Base-by-base conservation (phyloP, 225 moss, liverwort and hornwort genomes). In the Polytrichum commune region DNA sequence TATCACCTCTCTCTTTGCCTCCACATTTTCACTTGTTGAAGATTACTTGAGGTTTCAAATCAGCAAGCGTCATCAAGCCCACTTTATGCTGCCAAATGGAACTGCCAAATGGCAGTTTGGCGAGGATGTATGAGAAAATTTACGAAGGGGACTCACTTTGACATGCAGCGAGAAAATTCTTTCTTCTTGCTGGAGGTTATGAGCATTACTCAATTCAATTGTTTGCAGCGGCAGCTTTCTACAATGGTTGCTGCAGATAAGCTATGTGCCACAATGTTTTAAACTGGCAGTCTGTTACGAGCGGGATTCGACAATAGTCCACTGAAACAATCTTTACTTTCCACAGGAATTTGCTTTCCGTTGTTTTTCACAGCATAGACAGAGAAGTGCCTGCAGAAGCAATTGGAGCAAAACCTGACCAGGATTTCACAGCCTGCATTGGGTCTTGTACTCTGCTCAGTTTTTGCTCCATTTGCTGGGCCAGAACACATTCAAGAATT, bases 341-440 rank as follows among this genome's bases (percentile, higher is more conserved):
- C 13, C 27, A 18, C 27, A 63, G 26, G 62, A 27, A 63, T 58
- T 53, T 68, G n/a, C 67, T 62, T 61, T 53, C 68, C 13, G 60
- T 24, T 10, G 65, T 74, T 35, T 19, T 63, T 54, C 65, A 54
- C 33, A 19, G 19, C 24, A 19, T 25, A 55, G 32, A 66, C 55
- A 61, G 61, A 26, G 66, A 27, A 60, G 18, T 55, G 29, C 67
- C 27, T 67, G 77, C 35, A 57, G 64, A 70, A 72, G 73, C 35
- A 7, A 8, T 55, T 64, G 77, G 46, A 69, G 63, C 77, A 72
- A 77, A 63, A 7, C 19, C 73, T 73, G 73, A 78, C 63, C 78
- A 78, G 68, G 62, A 24, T 13, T 22, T 62, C 63, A 68, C 54
- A 72, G 72, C 30, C 65, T 32, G 29, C 65, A 66, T 62, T 72